Evolutionary conservation across 75 land plant species (phyloP), one percentile per base, ranked within the genome.

Genomic region (Selaginella tamariscina): DNA sequence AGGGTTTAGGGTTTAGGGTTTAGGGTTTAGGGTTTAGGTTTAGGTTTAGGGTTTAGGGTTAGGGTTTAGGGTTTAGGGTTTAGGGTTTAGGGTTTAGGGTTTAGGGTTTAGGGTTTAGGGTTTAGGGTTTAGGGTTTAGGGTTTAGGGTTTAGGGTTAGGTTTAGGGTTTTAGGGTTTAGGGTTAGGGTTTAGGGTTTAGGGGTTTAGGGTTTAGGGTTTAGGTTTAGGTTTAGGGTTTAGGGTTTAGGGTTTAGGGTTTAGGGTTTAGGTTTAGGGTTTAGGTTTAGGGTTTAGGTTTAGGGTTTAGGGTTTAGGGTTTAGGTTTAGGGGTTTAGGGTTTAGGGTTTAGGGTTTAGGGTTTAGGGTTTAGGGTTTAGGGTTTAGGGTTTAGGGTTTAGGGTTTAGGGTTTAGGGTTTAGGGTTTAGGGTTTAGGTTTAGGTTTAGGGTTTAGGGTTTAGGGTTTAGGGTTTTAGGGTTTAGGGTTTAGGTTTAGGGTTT

Each of bases 301-400:
- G 75, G 75, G 75, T 73, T 73, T 73, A 73, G 75, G 75, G 75
- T 73, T 73, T 73, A 73, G 75, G 75, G 75, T 73, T 73, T 67
- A 68, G 75, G 75, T 66, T 73, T 67, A 32, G 70, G 75, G 62
- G 64, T 73, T 56, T 31, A 67, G 74, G 33, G 69, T 68, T 56
- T 67, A 66, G 67, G 75, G 75, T 68, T 73, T 73, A 66, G 56
- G 75, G 75, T 68, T 73, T 73, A 29, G 27, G 75, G 75, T 30
- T 73, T 73, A 29, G 27, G 75, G 75, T 30, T 73, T 73, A 29
- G 32, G 75, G 75, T 39, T 73, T 73, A 29, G 54, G 75, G 75
- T 39, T 73, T 73, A 33, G 31, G 75, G 73, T 65, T 72, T 71
- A 30, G 70, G 72, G 72, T 31, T 71, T 71, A 32, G 49, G 72